Percentiles rank a stretch among this genome's conserved stretches.
Evolutionary conservation across 371 early-diverging fungal genomes (phyloP).

Genomic region (Mucor velutinosus): DNA sequence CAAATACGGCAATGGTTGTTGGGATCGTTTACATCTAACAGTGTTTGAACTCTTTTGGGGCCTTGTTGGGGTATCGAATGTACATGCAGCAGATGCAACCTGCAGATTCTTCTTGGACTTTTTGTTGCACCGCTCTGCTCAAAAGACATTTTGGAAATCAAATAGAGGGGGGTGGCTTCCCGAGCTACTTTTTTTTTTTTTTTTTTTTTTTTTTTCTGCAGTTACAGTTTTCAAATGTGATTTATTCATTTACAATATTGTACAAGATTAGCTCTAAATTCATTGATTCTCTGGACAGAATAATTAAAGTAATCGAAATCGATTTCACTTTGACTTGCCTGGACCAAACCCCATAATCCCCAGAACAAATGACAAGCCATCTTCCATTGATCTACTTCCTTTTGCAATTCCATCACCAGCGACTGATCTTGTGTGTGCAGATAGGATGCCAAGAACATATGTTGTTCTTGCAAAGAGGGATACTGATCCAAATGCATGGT

Average conservation of each 20-base stretch:
- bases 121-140: too few species aligned
- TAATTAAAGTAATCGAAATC: constrained; percentile 84
- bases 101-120: too few species aligned
- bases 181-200: too few species aligned
- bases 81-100: too few species aligned
- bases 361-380: constrained; percentile 75
- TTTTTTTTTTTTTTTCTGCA: too few species aligned
- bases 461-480: constrained; percentile 63
- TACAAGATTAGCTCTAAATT: constrained; percentile 4
- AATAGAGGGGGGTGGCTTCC: too few species aligned
- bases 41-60: too few species aligned
- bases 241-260: neutral
- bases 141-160: too few species aligned
- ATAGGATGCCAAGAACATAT: constrained; percentile 68
- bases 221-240: neutral
- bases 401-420: constrained; percentile 7
- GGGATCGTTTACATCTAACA: too few species aligned
- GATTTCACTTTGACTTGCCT: constrained; percentile 75
- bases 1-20: too few species aligned
- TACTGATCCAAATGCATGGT: constrained; percentile 47
- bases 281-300: constrained; percentile 60
- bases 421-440: constrained; percentile 29
- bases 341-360: constrained; percentile 87
- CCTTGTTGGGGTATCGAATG: too few species aligned
- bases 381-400: constrained; percentile 54